Evolutionary conservation across 208 protist species (phyloP).

Genomic region (Acanthamoeba culbertsoni): DNA sequence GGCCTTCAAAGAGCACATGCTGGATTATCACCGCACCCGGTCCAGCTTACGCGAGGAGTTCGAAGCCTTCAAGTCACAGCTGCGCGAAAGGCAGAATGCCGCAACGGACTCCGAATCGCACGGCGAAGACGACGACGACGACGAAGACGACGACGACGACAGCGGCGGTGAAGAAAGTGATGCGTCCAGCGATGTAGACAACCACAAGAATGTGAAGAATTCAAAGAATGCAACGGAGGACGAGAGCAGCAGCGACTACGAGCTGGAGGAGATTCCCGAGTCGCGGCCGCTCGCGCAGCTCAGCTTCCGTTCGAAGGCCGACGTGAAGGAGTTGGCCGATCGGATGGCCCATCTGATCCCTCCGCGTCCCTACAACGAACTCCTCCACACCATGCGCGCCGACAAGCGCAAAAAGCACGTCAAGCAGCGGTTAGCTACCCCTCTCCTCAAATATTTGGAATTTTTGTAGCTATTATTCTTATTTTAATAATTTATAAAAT

Average conservation of each 20-base stretch:
- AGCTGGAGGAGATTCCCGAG: background rate
- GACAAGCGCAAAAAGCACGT: background rate
- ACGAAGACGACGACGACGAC: background rate
- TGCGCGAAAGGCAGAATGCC: background rate
- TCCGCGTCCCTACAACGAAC: conserved; percentile 13
- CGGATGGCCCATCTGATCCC: background rate
- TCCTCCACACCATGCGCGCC: background rate
- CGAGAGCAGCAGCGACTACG: background rate
- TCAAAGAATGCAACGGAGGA: background rate
- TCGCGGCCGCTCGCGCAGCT: background rate
- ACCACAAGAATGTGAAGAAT: background rate
- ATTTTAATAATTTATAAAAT: background rate
- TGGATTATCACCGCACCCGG: background rate
- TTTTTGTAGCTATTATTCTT: background rate
- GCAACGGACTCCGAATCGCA: too few relatives aligned
- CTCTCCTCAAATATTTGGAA: background rate
- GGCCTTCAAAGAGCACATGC: conserved; percentile 26
- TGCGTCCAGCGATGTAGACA: background rate
- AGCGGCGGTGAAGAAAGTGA: background rate
- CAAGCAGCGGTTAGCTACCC: background rate
- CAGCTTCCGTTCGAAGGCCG: background rate
- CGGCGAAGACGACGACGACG: background rate
- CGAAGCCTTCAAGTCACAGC: background rate
- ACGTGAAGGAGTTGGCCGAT: conserved; percentile 21
- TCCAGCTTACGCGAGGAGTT: background rate